phyloP scores from a whole-genome alignment of 2,329 filamentous ascomycete genomes.

The Proliferodiscus dingleyae region DNA sequence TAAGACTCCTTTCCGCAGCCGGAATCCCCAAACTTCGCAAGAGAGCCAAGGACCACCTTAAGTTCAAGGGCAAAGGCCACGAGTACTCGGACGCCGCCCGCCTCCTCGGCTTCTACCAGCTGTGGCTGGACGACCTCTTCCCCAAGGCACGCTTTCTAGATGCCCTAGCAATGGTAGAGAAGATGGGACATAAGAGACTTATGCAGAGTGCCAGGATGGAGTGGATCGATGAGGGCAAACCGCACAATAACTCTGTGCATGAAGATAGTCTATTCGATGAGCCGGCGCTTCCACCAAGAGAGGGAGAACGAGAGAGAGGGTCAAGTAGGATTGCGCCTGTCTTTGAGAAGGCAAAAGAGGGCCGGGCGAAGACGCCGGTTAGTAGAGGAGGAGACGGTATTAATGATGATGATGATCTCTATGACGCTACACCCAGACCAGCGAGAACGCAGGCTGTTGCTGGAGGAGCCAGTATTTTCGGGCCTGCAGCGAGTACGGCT shows the following conservation, averaged over 20 bases:
- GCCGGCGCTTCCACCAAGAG: constrained; percentile 21
- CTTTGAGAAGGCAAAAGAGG: constrained; percentile 27
- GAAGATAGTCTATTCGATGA: constrained; percentile 30
- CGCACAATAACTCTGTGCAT: constrained; percentile 33
- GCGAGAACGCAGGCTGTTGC: constrained; percentile 18
- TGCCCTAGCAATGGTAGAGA: constrained; percentile 85
- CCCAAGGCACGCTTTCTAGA: constrained; percentile 93
- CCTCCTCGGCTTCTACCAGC: constrained; percentile 84
- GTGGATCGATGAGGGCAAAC: constrained; percentile 77
- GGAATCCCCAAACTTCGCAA: constrained; percentile 79
- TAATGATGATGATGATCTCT: constrained; percentile 35
- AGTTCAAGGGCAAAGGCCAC: constrained; percentile 88
- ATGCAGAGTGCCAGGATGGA: constrained; percentile 70
- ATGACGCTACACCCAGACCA: constrained; percentile 46
- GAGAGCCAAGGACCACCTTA: constrained; percentile 64
- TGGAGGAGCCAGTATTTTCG: constrained; percentile 22
- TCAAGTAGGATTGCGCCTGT: constrained; percentile 35
- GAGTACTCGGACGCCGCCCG: constrained; percentile 86
- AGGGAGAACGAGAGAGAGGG: constrained; percentile 27
- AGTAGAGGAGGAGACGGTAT: neutral
- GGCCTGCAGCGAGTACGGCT: constrained; percentile 13
- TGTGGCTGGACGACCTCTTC: constrained; percentile 95
- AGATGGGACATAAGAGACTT: constrained; percentile 78
- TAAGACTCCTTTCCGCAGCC: constrained; percentile 71
- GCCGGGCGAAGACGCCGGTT: constrained; percentile 28